Evolutionary conservation across 805 yeast genomes (phyloP), one percentile per base, ranked within the genome.

Genomic region (Cyberlindnera samutprakarnensis): DNA sequence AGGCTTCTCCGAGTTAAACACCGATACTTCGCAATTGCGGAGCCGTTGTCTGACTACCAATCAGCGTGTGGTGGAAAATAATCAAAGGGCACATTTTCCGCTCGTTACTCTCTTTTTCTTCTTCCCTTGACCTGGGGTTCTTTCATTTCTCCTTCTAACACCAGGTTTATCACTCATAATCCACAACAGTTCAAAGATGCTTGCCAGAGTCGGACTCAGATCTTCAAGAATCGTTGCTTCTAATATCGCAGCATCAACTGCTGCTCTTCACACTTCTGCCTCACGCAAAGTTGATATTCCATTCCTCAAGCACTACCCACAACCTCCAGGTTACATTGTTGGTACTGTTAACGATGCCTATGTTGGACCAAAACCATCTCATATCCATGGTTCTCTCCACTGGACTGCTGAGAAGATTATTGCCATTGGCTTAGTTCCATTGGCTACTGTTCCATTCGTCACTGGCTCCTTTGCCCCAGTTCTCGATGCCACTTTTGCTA

Each of bases 281-380:
- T 43, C 48, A 14, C 49, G 39, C 41, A 59, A 52, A 46, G 49
- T 64, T 33, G 64, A 64, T 17, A 64, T 66, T 32, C 57, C 69
- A 56, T 61, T 72, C 57, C 45, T 74, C 60, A 76, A 75, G 43
- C 64, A 70, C 28, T 72, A 75, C 38, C 78, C 79, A 36, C 94
- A 84, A 60, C 90, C 94, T 22, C 84, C 96, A 27, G 97, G 96
- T 23, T 69, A 81, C 55, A 78, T 90, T 36, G 78, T 78, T 28
- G 97, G 96, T n/a, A 76, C 88, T 6, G 95, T 88, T 30, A 92
- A 90, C 58, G 97, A 92, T 41, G 87, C 97, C 12, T 81, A 69
- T 49, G 61, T 64, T 21, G 62, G 74, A 12, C 96, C 96, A 24
- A 57, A 66, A 25, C 55, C 77, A 5, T 66, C 72, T 49, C 72